Evolutionary conservation across 805 yeast genomes (phyloP), one percentile per base, ranked within the genome.

Genomic region (Yamadazyma laniorum): DNA sequence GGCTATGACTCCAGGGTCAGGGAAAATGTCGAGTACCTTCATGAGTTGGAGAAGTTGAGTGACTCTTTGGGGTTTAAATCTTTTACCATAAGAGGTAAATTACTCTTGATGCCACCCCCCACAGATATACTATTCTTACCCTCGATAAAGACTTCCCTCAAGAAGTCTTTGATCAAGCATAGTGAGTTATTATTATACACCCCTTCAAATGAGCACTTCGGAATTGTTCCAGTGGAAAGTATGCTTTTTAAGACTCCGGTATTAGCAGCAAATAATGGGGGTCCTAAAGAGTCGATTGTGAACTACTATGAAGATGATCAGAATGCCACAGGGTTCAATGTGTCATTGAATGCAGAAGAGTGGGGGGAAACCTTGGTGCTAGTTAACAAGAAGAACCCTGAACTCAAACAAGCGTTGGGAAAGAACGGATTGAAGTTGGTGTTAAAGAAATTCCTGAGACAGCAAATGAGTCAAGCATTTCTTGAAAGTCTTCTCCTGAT

Each of bases 171-270:
- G 18, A 63, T 93, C 23, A 57, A 72, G 26, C 59, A 67, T 7
- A 71, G 90, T 2, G 72, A 74, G 32, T 49, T 85, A 39, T 68
- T 93, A 16, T 62, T 90, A 31, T 93, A 93, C 56, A 93, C 99
- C 0, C 99, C 99, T 3, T 72, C 85, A 0, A 75, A 75, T 51
- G 99, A 93, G 59, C 99, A 93, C 63, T 93, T 93, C 56, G 99
- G 99, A 11, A 93, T 93, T 47, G 99, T 93, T 7, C 99, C 99
- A 1, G 71, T 93, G 12, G 99, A 93, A 58, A 90, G 96, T 9
- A 90, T 93, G 97, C 72, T 82, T 32, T 70, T 77, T 40, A 83
- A 85, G 19, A 82, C 82, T 0, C 88, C 95, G 0, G 96, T 90
- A 0, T 63, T 93, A 35, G 96, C 96, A 0, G 82, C 83, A 4